Evolutionary conservation across 768 basidiomycete species (phyloP), one percentile per base, ranked within the genome.

Genomic region (Tylopilus sp.): DNA sequence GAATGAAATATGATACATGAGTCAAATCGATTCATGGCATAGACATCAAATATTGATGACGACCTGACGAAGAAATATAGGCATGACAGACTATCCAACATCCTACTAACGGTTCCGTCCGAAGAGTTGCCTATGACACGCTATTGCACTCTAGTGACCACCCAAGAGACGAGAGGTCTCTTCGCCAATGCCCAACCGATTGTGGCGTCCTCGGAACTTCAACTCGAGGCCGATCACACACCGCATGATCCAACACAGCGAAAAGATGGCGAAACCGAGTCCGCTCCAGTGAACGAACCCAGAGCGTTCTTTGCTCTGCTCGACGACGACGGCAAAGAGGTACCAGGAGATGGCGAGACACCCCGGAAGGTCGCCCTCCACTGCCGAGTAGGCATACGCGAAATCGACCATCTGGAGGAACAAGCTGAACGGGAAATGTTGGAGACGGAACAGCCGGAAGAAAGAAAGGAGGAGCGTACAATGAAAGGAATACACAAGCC

Each of bases 241-340:
- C 65, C 85, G 83, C 67, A 82, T 67, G 62, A 88, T 78, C 68
- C 82, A 82, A 56, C 86, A 74, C 53, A 83, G 69, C n/a, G 82
- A 79, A 19, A 87, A 64, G 65, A 85, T 75, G 67, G 84, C 78
- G 64, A 81, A 81, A 14, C 73, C 83, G 41, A 87, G 76, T 3
- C 83, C 83, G 19, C 76, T 78, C 83, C 84, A 88, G 67, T 85
- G 84, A 49, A 88, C 74, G 70, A 87, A 84, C 50, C 69, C 74
- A 47, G 76, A 72, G 41, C 64, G 69, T 31, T 68, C 70, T 45
- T 69, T 65, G 38, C 55, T 69, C 65, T 83, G 74, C 54, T 80
- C 73, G 22, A 74, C 76, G 68, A 83, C 87, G 70, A 87, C 78
- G 28, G 82, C 86, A 59, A 81, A 84, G 28, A 88, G 71, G 37